These are phyloP conservation scores for Fusarium sp. DNA, from an alignment of 2,329 filamentous ascomycete species.

Conservation along the genomic window DNA sequence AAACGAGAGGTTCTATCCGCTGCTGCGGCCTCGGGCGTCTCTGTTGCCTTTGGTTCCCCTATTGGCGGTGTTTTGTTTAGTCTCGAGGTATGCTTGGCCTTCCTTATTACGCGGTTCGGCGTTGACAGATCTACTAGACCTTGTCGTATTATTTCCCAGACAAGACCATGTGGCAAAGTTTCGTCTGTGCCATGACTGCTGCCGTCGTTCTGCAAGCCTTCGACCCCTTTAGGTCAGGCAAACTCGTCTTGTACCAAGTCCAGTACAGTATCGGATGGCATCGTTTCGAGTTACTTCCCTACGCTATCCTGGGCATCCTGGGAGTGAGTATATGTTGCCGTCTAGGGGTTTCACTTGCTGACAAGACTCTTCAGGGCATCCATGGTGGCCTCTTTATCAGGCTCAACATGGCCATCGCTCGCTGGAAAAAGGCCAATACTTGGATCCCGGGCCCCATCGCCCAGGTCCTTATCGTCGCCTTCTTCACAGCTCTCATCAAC, in stretches of 20 bases:
- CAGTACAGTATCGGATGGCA: conserved; percentile 94
- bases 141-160: conserved; percentile 98
- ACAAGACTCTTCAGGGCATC: conserved; percentile 68
- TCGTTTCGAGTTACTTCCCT: conserved; percentile 91
- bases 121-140: conserved; percentile 47
- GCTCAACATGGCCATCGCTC: conserved; percentile 86
- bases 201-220: conserved; percentile 92
- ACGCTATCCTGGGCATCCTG: conserved; percentile 84
- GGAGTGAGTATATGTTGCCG: conserved; percentile 62
- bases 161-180: conserved; percentile 99
- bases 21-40: conserved; percentile 91
- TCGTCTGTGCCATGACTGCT: conserved; percentile 99
- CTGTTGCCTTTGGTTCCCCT: conserved; percentile 92
- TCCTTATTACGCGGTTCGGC: not conserved
- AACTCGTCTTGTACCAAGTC: conserved; percentile 95
- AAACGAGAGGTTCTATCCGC: conserved; percentile 95
- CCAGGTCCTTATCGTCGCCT: conserved; percentile 83
- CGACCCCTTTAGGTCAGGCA: conserved; percentile 94
- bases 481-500: conserved; percentile 89
- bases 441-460: conserved; percentile 79
- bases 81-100: conserved; percentile 72
- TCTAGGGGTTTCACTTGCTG: not conserved
- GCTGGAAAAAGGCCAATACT: conserved; percentile 77
- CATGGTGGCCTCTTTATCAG: conserved; percentile 97
- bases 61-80: conserved; percentile 96